Evolutionary conservation across 805 yeast species (phyloP), one percentile per base, ranked within the genome.

Genomic region (Kodamaea sagamina): DNA sequence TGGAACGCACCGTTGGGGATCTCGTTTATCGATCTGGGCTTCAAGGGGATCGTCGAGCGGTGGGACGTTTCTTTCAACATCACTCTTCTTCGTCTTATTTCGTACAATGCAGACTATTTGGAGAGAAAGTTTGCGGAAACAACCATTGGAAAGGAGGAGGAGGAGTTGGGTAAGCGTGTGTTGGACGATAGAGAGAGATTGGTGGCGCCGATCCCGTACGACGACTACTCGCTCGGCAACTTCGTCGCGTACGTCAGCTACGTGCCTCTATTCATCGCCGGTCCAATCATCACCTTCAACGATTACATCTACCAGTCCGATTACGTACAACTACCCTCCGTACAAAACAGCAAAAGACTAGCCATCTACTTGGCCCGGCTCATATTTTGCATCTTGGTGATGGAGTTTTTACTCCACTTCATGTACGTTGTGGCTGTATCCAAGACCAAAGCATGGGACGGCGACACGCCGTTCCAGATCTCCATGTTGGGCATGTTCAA

Each of bases 31-130:
- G 96, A 89, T 55, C 53, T 65, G 19, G 75, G 77, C 0, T 84
- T 77, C 52, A 75, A 76, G 37, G 97, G 98, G 0, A 75, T 90
- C 10, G 82, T 93, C 47, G 73, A 81, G 12, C 75, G 98, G 54
- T 93, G 99, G 99, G 97, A 93, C 59, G 97, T 93, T 3, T 88
- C 86, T 54, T 93, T 82, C 74, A 93, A 93, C 65, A 89, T 95
- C 64, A 84, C 96, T 1, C 67, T 92, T 47, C 72, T 93, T 42
- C 76, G 97, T 55, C 79, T 89, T 75, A 66, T 93, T 36, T 87
- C 96, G 46, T 93, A 75, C 62, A 86, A 87, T 50, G 59, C 87
- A 48, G 99, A 93, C 64, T 89, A 77, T 54, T 54, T 83, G 22
- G 78, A 75, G 52, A 70, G 70, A 39, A 49, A 53, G 26, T 42